A percentile compares a stretch with the other conserved stretches of the same genome.
These are phyloP conservation scores for Pistacia integerrima DNA, from an alignment of 345 rosid species.

Conservation along the genomic window DNA sequence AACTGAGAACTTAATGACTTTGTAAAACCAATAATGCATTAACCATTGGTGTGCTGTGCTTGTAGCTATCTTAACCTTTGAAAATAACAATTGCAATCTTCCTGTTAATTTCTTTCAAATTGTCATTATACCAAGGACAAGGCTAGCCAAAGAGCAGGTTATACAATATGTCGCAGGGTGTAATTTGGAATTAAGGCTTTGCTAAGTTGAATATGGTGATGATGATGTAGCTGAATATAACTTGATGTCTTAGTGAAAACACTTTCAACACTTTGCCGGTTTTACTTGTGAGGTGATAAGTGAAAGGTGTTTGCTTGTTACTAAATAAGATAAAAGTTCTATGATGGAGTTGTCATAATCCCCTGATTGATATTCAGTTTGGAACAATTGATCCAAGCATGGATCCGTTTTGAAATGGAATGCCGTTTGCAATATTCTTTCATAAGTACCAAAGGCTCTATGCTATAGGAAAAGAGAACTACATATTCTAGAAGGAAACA, in stretches of 20 bases:
- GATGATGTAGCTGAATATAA: background rate
- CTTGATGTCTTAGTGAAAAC: no score
- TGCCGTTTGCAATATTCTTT: background rate
- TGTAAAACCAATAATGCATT: no score
- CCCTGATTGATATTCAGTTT: no score
- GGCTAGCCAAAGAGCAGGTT: background rate
- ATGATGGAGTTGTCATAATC: no score
- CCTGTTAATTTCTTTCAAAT: background rate
- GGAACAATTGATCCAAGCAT: no score
- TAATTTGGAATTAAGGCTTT: background rate
- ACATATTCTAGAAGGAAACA: background rate
- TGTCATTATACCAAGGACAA: background rate
- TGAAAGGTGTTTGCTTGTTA: background rate
- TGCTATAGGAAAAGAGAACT: background rate
- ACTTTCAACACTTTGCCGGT: background rate
- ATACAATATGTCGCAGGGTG: background rate
- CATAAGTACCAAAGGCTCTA: background rate
- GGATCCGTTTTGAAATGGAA: no score
- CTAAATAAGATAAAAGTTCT: background rate
- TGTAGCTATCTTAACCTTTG: background rate
- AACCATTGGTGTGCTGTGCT: background rate
- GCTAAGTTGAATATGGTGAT: background rate
- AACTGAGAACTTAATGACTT: no score
- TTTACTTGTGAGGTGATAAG: background rate
- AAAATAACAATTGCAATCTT: background rate